Evolutionary conservation across 116 monocot genomes (phyloP).

Genomic region (Papilionanthe hybrid): DNA sequence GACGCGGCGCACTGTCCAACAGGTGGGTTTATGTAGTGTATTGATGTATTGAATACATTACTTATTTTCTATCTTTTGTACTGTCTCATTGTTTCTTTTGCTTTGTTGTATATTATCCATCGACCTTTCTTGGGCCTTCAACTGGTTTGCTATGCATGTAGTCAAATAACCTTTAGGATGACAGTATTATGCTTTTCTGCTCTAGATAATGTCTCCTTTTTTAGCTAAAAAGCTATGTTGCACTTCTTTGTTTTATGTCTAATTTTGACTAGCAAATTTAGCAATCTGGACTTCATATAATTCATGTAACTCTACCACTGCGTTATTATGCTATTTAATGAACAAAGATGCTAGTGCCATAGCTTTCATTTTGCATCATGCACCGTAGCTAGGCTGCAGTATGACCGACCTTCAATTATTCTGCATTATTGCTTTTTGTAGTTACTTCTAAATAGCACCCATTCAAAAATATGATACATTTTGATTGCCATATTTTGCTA

Average conservation of each 20-base stretch:
- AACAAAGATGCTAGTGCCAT: neutral
- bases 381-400: neutral
- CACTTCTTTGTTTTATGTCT: neutral
- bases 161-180: neutral
- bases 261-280: neutral
- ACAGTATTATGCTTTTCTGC: neutral
- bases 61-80: neutral
- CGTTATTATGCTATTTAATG: neutral
- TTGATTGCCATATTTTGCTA: too few species aligned
- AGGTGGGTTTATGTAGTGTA: slow-evolving; percentile 18
- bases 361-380: neutral
- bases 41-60: neutral
- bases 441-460: too few species aligned
- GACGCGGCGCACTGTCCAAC: slow-evolving; percentile 32
- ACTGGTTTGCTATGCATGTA: neutral
- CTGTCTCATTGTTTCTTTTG: neutral
- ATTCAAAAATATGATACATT: too few species aligned
- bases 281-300: neutral
- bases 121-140: neutral
- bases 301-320: neutral
- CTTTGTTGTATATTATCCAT: neutral
- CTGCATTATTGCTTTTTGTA: too few species aligned
- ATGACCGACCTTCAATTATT: neutral
- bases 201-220: neutral
- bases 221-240: neutral